Conservation (phyloP, 2,329 filamentous ascomycete genomes). For the Pseudocercospora cruenta region DNA sequence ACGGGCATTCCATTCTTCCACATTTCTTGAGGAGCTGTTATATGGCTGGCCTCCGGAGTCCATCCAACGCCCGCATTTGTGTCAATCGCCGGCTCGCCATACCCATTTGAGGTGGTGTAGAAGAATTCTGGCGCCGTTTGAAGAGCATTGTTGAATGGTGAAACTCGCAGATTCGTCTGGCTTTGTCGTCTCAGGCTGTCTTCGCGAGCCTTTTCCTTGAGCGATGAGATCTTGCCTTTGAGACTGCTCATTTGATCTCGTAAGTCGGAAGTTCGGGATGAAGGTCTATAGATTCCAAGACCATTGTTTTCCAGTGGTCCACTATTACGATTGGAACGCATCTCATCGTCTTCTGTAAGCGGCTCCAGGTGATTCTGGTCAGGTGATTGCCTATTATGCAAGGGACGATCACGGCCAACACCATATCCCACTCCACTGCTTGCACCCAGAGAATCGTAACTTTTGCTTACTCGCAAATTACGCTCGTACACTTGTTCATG, state of each 20-base stretch:
- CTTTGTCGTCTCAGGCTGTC: slow-evolving; percentile 79
- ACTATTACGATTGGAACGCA: slow-evolving; percentile 24
- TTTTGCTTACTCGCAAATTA: slow-evolving; percentile 29
- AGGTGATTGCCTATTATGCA: slow-evolving; percentile 43
- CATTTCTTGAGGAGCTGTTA: slow-evolving; percentile 3
- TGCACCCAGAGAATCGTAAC: slow-evolving; percentile 31
- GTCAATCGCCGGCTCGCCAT: slow-evolving; percentile 25
- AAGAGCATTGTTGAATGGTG: slow-evolving; percentile 73
- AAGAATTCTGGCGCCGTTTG: slow-evolving; percentile 36
- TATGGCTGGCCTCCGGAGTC: slow-evolving; percentile 22
- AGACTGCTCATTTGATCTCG: slow-evolving; percentile 85
- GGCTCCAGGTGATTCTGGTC: slow-evolving; percentile 45
- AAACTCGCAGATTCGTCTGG: slow-evolving; percentile 73
- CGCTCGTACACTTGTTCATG: slow-evolving; percentile 20
- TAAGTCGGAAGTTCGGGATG: slow-evolving; percentile 72
- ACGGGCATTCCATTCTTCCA: slow-evolving; percentile 19
- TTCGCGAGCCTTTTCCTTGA: slow-evolving; percentile 77
- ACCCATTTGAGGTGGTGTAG: slow-evolving; percentile 29
- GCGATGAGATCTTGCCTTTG: slow-evolving; percentile 78
- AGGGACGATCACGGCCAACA: slow-evolving; percentile 29
- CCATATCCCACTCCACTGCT: slow-evolving; percentile 17
- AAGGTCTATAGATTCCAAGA: slow-evolving; percentile 62
- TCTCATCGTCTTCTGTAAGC: slow-evolving; percentile 45
- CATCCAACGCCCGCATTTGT: slow-evolving; percentile 33
- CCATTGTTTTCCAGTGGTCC: slow-evolving; percentile 25